Base-by-base conservation (phyloP, 75 land plant species). In the Cryptomeria japonica region DNA sequence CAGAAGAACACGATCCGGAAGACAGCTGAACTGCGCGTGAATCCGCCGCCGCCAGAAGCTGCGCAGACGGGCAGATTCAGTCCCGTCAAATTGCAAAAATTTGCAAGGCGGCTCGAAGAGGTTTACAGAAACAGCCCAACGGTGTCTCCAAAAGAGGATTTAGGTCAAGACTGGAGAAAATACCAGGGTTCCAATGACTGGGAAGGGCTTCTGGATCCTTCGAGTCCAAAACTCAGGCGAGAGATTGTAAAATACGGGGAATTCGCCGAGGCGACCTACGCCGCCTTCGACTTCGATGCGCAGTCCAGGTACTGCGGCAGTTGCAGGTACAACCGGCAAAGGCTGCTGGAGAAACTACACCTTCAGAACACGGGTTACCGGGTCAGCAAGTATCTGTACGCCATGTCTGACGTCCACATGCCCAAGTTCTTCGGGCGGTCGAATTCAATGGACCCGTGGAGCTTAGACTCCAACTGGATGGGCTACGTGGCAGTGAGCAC, bases 181-280 rank as follows among this genome's bases (percentile, higher is more conserved):
- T 91, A 93, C 79, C 95, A 94, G 49, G 99, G 99, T 5, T 37
- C n/a, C 5, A 83, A 89, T 84, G 84, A 94, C 86, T 97, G 96
- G 99, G 89, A 88, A 47, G 96, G 98, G 18, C 86, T 97, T 13
- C 70, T 95, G 16, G 95, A 96, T 41, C 95, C 98, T 7, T 80
- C 96, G 89, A 91, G 96, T 87, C 89, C 92, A 1, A 90, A 90
- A 18, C 91, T 96, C 28, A 87, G 95, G 10, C 46, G 41, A 28
- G 99, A 96, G 80, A 88, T 95, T 25, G 93, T 97, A 68, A 89
- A 92, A 13, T 97, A 97, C 84, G 99, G 99, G 6, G 94, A 93
- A 64, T 88, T 96, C 86, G 92, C 95, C 0, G 94, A 97, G 86
- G 55, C 55, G 55, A 13, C 55, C 16, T 51, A 51, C 15, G 55